Evolutionary conservation across 176 grass and related monocot genomes (phyloP), one percentile per base, ranked within the genome.

Genomic region (Carex parvula): DNA sequence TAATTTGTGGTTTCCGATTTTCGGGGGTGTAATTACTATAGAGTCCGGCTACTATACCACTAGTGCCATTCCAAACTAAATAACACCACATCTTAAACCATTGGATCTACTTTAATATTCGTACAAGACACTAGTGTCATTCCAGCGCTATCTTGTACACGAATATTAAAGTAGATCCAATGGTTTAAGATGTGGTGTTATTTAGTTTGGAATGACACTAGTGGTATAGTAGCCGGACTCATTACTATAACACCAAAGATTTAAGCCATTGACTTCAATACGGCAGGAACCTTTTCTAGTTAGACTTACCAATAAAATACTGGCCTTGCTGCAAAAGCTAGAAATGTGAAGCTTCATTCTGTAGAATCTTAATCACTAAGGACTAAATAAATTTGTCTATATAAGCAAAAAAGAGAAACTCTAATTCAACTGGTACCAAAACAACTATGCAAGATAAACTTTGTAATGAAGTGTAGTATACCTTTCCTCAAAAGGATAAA

Each of bases 401-500:
- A 77, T 33, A 54, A 1, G 65, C 21, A 44, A 30, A 56, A 56
- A 56, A 7, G 46, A 32, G 24, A 21, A 32, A 77, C 20, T 77
- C 6, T 6, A 77, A 77, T 77, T 53, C 22, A 73, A 50, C 42
- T 48, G 18, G 42, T 52, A 18, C 73, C 2, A 56, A 77, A 76
- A 56, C 12, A 77, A 52, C 48, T 56, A 17, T 1, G 24, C 73
- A 55, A 77, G 13, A 16, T 54, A 76, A 52, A 73, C 12, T 72
- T 30, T 30, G 29, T 21, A 90, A 44, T 32, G 57, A 84, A 87
- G 67, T 46, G 37, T 62, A 60, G 15, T 26, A 80, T 93, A 98
- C 95, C 95, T 98, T 86, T 95, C 92, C 42, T 91, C 91, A 91
- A 98, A 98, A 63, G 95, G 92, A 95, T 94, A 98, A 70, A 94